phyloP scores from a whole-genome alignment of 2,329 filamentous ascomycete species.

The Coleophoma eucalyptorum region DNA sequence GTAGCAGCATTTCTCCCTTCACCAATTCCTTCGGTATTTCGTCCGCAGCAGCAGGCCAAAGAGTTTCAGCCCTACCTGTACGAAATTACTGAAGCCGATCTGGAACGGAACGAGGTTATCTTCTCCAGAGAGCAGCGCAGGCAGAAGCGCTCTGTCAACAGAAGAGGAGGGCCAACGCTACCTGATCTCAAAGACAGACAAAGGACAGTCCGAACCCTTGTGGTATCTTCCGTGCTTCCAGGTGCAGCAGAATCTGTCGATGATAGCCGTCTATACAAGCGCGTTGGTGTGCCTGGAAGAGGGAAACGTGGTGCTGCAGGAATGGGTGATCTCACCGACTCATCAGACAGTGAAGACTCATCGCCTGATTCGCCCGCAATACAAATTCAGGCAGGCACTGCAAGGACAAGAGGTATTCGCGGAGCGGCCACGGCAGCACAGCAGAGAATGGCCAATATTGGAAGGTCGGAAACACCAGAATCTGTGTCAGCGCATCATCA shows the following conservation, averaged over 20 bases:
- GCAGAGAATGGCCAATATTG: constrained; percentile 77
- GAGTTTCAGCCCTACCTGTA: constrained; percentile 93
- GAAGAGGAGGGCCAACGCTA: constrained; percentile 84
- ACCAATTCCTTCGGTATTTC: constrained; percentile 77
- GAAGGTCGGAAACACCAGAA: constrained; percentile 88
- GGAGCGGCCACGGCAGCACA: constrained; percentile 84
- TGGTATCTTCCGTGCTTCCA: constrained; percentile 89
- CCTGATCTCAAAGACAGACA: constrained; percentile 96
- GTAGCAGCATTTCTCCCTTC: constrained; percentile 81
- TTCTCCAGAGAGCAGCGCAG: constrained; percentile 91
- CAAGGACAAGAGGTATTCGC: constrained; percentile 82
- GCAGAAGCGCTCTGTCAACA: constrained; percentile 92
- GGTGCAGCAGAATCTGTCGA: constrained; percentile 78
- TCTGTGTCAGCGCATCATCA: constrained; percentile 63
- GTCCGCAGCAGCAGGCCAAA: constrained; percentile 88
- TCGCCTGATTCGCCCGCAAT: constrained; percentile 80
- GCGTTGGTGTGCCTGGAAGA: constrained; percentile 54
- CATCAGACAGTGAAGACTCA: constrained; percentile 88
- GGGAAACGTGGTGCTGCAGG: constrained; percentile 49
- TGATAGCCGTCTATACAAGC: constrained; percentile 84
- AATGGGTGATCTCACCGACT: constrained; percentile 67
- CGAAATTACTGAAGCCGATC: constrained; percentile 84
- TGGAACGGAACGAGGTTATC: constrained; percentile 87
- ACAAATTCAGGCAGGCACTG: constrained; percentile 67
- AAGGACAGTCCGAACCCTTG: constrained; percentile 84